A percentile compares a stretch with the other conserved stretches of the same genome.
These are phyloP conservation scores for Gossypium bickii DNA, from an alignment of 345 rosid species.

Conservation along the genomic window DNA sequence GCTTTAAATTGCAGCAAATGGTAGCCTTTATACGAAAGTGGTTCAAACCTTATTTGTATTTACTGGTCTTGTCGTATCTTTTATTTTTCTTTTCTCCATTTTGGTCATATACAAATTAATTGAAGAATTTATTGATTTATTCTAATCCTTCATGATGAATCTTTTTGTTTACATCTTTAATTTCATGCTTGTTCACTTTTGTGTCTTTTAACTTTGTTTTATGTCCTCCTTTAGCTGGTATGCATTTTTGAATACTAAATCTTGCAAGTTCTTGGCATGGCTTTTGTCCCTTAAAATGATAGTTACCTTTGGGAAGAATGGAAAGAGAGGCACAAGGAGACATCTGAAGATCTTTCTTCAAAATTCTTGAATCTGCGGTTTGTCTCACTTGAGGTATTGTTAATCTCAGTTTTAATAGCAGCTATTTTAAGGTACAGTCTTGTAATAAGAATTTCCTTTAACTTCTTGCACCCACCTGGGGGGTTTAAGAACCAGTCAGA, in stretches of 20 bases:
- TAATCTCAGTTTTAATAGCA: constrained; percentile 13
- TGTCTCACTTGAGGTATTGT: constrained; percentile 82
- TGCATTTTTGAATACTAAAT: constrained; percentile 3
- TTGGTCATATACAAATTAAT: background rate
- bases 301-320: constrained; percentile 95
- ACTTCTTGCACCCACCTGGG: background rate
- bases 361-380: constrained; percentile 85
- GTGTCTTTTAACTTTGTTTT: background rate
- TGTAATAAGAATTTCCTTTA: background rate
- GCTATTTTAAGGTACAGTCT: constrained; percentile 11
- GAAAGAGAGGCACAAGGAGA: constrained; percentile 74
- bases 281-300: constrained; percentile 18
- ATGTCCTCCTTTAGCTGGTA: background rate
- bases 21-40: background rate
- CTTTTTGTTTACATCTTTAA: constrained; percentile 15
- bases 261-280: constrained; percentile 20
- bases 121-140: background rate
- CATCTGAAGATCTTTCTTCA: constrained; percentile 58
- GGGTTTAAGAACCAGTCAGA: background rate
- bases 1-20: background rate
- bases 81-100: background rate
- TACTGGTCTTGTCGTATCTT: background rate
- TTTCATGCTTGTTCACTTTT: constrained; percentile 9
- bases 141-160: background rate
- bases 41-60: background rate